Percentiles rank a stretch among this genome's conserved stretches.
phyloP scores from a whole-genome alignment of 306 rosid genomes.

The Castanopsis chinensis region DNA sequence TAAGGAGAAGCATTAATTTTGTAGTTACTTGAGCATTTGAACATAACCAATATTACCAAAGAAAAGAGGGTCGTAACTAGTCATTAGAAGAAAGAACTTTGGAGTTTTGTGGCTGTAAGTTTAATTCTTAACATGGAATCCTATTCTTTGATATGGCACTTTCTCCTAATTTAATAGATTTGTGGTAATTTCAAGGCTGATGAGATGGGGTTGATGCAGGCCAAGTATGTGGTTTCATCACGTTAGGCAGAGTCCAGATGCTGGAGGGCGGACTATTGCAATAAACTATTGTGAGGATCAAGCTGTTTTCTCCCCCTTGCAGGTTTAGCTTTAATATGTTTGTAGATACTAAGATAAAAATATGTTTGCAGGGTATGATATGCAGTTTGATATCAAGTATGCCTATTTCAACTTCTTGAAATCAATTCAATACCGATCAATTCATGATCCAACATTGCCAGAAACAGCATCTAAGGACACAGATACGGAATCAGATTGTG shows the following conservation, averaged over 20 bases:
- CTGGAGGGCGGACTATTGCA: slow-evolving; percentile 59
- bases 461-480: slow-evolving; percentile 23
- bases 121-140: neutral
- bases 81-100: neutral
- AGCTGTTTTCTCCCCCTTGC: neutral
- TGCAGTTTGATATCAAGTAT: slow-evolving; percentile 83
- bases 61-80: neutral
- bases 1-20: neutral
- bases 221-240: slow-evolving; percentile 96
- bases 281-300: slow-evolving; percentile 68
- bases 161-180: neutral
- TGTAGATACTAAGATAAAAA: slow-evolving; percentile 17
- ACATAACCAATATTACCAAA: neutral
- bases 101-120: neutral
- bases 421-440: slow-evolving; percentile 40
- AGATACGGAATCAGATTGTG: slow-evolving; percentile 25
- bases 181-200: slow-evolving; percentile 14
- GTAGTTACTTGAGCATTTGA: neutral
- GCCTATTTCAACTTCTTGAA: slow-evolving; percentile 81
- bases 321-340: neutral
- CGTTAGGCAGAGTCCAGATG: slow-evolving; percentile 66
- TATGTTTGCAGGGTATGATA: slow-evolving; percentile 75
- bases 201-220: slow-evolving; percentile 47
- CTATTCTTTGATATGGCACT: neutral
- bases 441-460: neutral